Evolutionary conservation across 2,329 filamentous ascomycete genomes (phyloP).

Genomic region (Colletotrichum graminicola): DNA sequence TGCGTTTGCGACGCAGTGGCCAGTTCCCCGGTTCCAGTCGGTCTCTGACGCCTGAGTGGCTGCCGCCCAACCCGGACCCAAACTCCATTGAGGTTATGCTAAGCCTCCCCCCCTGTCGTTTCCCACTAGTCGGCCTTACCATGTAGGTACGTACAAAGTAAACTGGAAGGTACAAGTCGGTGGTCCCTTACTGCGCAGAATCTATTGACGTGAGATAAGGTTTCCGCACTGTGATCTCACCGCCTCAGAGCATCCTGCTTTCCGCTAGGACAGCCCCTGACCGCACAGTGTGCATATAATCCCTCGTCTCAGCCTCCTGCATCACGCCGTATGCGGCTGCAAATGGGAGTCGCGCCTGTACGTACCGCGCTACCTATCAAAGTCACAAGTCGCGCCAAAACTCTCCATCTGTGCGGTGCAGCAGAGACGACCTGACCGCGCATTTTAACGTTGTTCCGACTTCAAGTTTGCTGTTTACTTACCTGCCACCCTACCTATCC

Average conservation of each 20-base stretch:
- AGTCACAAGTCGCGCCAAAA: conserved; percentile 25
- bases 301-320: neutral
- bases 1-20: conserved; percentile 37
- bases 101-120: conserved; percentile 23
- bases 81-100: conserved; percentile 16
- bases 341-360: neutral
- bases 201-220: neutral
- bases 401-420: conserved; percentile 37
- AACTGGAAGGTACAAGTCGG: no score
- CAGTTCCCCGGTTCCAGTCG: conserved; percentile 13
- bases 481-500: neutral
- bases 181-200: neutral
- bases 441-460: conserved; percentile 37
- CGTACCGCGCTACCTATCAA: conserved; percentile 9
- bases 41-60: conserved; percentile 10
- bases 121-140: conserved; percentile 23
- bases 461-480: conserved; percentile 4
- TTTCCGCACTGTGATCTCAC: conserved; percentile 26
- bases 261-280: conserved; percentile 30
- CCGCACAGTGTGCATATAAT: conserved; percentile 21
- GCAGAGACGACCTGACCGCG: conserved; percentile 29
- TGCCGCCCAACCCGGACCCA: neutral
- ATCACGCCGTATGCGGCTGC: neutral
- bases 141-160: no score
- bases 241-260: neutral